These are phyloP conservation scores for Thalia dealbata DNA, from an alignment of 176 grass and related monocot species.

Conservation along the genomic window DNA sequence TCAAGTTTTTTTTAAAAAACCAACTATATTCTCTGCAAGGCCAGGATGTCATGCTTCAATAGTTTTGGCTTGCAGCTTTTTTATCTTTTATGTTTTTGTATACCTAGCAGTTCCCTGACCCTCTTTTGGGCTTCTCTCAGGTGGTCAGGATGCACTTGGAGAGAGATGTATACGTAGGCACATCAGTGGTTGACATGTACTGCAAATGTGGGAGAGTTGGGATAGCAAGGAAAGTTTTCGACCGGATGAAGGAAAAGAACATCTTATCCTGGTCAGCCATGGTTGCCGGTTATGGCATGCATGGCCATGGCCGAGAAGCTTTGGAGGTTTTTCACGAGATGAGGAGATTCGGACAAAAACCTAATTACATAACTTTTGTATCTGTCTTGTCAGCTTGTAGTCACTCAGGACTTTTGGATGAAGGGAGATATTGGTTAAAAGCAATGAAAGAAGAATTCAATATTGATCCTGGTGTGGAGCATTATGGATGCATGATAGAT, in stretches of 20 bases:
- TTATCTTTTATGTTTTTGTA: not conserved
- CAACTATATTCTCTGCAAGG: not conserved
- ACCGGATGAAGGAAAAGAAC: constrained; percentile 58
- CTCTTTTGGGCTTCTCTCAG: constrained; percentile 23
- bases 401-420: constrained; percentile 63
- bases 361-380: constrained; percentile 85
- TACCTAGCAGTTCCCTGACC: not conserved
- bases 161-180: constrained; percentile 72
- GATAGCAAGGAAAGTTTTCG: constrained; percentile 60
- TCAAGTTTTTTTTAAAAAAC: not conserved
- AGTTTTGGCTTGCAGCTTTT: not conserved
- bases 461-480: constrained; percentile 68
- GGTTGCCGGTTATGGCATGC: constrained; percentile 80
- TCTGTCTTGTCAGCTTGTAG: constrained; percentile 80
- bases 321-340: constrained; percentile 59
- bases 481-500: constrained; percentile 81
- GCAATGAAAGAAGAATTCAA: constrained; percentile 53
- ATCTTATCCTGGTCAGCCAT: constrained; percentile 81
- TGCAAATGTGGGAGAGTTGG: constrained; percentile 79
- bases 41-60: not conserved
- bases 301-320: constrained; percentile 54
- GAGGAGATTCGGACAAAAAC: constrained; percentile 46
- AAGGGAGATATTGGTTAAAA: constrained; percentile 60
- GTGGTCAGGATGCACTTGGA: constrained; percentile 71
- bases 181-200: constrained; percentile 87